Conservation (phyloP, 495 filamentous ascomycete genomes). For the Hypoxylon subgilvum region DNA sequence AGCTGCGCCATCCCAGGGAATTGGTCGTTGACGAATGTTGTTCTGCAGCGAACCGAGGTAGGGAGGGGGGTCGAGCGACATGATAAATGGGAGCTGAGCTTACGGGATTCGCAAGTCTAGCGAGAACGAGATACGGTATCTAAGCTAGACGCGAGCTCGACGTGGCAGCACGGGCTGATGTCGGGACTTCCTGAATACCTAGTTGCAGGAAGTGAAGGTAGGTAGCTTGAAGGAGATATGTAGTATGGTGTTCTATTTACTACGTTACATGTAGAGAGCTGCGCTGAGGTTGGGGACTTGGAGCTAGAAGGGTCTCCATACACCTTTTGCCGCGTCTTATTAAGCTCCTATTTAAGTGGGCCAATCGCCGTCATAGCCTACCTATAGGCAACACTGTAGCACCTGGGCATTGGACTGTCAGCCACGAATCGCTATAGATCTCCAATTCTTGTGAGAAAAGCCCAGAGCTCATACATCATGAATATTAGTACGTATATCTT, state of each 20-base stretch:
- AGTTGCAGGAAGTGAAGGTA: slow-evolving; percentile 1
- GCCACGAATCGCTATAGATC: too few relatives aligned
- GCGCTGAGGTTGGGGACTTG: slow-evolving; percentile 7
- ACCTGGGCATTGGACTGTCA: too few relatives aligned
- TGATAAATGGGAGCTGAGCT: slow-evolving; percentile 47
- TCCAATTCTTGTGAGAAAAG: too few relatives aligned
- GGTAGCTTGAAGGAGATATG: slow-evolving; percentile 1
- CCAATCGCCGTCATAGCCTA: slow-evolving; percentile 24
- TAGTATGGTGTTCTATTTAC: neutral
- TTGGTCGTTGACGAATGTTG: slow-evolving; percentile 91
- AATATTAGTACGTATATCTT: neutral
- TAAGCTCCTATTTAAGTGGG: slow-evolving; percentile 27
- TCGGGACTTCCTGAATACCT: neutral
- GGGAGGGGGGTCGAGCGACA: slow-evolving; percentile 88
- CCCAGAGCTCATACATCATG: too few relatives aligned
- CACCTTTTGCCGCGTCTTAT: slow-evolving; percentile 26
- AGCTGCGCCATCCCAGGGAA: slow-evolving; percentile 97
- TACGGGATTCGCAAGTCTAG: neutral
- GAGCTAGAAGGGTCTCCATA: slow-evolving; percentile 14
- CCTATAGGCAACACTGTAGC: neutral
- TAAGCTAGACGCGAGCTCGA: slow-evolving; percentile 17
- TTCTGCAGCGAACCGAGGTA: slow-evolving; percentile 91
- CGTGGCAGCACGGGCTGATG: slow-evolving; percentile 1
- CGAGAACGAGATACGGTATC: slow-evolving; percentile 1
- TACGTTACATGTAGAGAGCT: neutral